Evolutionary conservation across 2,329 filamentous ascomycete species (phyloP).

Genomic region (Penicillium sp.): DNA sequence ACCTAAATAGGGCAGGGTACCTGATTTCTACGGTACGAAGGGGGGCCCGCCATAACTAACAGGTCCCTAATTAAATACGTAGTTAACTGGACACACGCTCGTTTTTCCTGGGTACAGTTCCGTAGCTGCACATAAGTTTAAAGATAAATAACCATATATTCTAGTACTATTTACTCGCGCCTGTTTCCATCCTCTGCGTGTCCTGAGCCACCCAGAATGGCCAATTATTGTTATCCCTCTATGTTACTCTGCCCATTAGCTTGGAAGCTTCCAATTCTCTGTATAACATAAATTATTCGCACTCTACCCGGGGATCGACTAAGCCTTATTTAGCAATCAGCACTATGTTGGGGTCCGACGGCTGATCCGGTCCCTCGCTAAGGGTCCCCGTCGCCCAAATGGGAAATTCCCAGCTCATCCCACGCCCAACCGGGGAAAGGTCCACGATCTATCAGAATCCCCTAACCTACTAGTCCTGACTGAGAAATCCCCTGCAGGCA

Average conservation of each 20-base stretch:
- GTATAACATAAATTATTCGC: background rate
- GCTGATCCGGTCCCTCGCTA: background rate
- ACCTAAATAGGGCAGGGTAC: too few relatives aligned
- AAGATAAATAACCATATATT: too few relatives aligned
- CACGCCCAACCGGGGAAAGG: background rate
- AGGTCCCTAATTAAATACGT: too few relatives aligned
- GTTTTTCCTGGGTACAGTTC: too few relatives aligned
- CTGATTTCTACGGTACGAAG: too few relatives aligned
- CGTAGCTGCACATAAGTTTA: too few relatives aligned
- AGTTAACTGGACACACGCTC: too few relatives aligned
- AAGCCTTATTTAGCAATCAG: background rate
- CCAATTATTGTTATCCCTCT: background rate
- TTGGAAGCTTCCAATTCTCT: background rate
- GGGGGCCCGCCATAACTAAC: too few relatives aligned
- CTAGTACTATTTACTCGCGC: background rate
- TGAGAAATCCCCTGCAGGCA: slow-evolving; percentile 3
- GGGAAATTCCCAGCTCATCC: slow-evolving; percentile 3
- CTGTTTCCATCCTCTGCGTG: background rate
- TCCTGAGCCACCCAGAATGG: background rate
- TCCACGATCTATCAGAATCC: slow-evolving; percentile 10
- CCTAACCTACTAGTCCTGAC: slow-evolving; percentile 9
- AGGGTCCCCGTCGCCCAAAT: background rate
- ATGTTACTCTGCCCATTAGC: background rate
- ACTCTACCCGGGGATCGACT: too few relatives aligned
- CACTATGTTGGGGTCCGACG: too few relatives aligned